These are phyloP conservation scores for Curvularia hawaiiensis DNA, from an alignment of 2,329 filamentous ascomycete species.

Conservation along the genomic window DNA sequence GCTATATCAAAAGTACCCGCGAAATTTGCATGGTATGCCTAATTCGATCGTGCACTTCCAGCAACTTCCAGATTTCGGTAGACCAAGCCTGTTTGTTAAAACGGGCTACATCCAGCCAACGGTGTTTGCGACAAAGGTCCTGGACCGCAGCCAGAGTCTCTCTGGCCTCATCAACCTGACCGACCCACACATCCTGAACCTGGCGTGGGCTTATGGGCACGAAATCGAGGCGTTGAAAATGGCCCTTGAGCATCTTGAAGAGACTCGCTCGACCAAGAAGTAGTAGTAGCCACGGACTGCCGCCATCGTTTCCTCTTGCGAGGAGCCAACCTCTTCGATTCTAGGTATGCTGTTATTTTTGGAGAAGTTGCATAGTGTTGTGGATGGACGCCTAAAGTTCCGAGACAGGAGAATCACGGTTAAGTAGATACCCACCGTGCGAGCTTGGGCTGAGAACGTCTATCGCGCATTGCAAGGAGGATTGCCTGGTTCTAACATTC, in stretches of 20 bases:
- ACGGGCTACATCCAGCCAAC: not conserved
- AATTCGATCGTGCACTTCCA: not conserved
- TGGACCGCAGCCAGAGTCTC: not conserved
- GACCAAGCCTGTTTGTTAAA: not conserved
- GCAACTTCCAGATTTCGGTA: not conserved
- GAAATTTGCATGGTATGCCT: not conserved
- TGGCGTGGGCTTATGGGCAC: too few relatives aligned
- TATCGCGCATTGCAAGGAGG: not conserved
- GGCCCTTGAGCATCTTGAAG: too few relatives aligned
- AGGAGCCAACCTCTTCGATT: not conserved
- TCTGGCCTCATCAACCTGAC: not conserved
- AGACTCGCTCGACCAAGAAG: too few relatives aligned
- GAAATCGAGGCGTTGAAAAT: too few relatives aligned
- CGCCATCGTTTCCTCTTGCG: not conserved
- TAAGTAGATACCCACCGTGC: not conserved
- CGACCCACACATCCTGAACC: not conserved
- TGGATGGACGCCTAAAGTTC: not conserved
- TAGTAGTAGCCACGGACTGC: too few relatives aligned
- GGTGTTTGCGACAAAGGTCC: not conserved
- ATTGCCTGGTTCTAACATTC: not conserved
- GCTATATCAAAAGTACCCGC: not conserved
- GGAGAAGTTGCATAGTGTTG: not conserved
- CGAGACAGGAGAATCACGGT: not conserved
- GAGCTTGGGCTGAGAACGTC: not conserved
- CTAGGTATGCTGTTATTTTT: not conserved